Evolutionary conservation across 306 rosid genomes (phyloP), one percentile per base, ranked within the genome.

Genomic region (Lathyrus tuberosus): DNA sequence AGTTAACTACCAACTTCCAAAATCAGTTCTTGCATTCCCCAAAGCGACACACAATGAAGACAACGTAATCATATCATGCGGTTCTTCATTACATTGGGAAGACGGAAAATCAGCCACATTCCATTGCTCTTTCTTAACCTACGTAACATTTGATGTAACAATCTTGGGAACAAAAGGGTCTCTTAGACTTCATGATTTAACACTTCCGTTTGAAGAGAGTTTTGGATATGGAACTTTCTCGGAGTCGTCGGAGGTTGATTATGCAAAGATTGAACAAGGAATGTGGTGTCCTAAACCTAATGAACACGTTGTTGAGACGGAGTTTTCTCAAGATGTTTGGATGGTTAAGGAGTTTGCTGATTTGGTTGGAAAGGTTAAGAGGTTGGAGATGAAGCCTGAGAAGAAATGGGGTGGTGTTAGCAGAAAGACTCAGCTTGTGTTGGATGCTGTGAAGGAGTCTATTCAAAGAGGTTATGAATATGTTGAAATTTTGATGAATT

Each of bases 401-500:
- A n/a, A n/a, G n/a, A n/a, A 11, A 3, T 80, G 84, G 84, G 31
- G 20, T 0, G 12, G 31, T 58, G 6, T 40, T 38, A 80, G 77
- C 51, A 75, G 80, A 17, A 81, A 76, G 73, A 76, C 76, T 67
- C 78, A 76, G 8, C 0, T 67, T 0, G 81, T 81, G 17, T 72
- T 76, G 81, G 84, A 80, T 72, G 84, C 84, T 1, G 80, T 76
- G 10, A 81, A 72, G 53, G 81, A 76, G 16, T 80, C 84, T 18
- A 80, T 80, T 65, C 14, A 70, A 42, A 80, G 3, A 58, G 77
- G 70, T 14, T 75, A 75, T 49, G 69, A 70, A n/a, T 59, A 40
- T 30, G 71, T 80, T 70, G 70, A 75, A 49, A 65, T 79, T 1
- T 26, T 35, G 41, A 10, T 52, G 62, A 14, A 57, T 5, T 57